A percentile compares a stretch with the other conserved stretches of the same genome.
Conservation (phyloP, 257 asterid species). For the Oldenlandia corymbosa region DNA sequence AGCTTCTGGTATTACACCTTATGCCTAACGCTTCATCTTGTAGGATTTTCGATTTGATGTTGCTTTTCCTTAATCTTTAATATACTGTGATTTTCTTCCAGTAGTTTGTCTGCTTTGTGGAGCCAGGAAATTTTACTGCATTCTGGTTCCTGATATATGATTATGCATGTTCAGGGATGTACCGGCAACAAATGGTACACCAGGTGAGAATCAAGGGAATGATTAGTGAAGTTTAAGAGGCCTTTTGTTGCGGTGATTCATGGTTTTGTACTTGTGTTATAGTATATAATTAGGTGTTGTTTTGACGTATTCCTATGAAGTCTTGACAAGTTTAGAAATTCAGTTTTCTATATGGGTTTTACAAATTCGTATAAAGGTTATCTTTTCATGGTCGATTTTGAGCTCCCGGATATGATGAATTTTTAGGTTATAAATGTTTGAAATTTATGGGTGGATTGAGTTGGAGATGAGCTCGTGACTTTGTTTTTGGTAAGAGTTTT, state of each 20-base stretch:
- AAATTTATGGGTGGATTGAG: neutral
- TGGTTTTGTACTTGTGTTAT: neutral
- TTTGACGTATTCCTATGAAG: no score
- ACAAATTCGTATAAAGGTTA: neutral
- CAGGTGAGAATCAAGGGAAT: no score
- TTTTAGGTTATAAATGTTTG: neutral
- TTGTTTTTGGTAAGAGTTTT: neutral
- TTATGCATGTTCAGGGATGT: no score
- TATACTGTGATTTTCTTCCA: no score
- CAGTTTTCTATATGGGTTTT: no score
- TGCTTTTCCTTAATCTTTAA: neutral
- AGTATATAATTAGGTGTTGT: neutral
- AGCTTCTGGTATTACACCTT: conserved; percentile 82
- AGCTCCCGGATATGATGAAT: neutral
- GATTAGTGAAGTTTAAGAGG: no score
- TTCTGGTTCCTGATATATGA: no score
- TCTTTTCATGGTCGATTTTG: neutral
- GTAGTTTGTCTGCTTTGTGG: no score
- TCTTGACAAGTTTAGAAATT: no score
- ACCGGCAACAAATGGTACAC: no score
- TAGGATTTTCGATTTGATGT: neutral
- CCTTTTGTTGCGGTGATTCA: no score
- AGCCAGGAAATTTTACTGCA: neutral
- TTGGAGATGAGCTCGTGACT: neutral
- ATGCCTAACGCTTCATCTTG: conserved; percentile 2